These are phyloP conservation scores for Hanseniaspora mollemarum DNA, from an alignment of 805 yeast species.

Conservation along the genomic window DNA sequence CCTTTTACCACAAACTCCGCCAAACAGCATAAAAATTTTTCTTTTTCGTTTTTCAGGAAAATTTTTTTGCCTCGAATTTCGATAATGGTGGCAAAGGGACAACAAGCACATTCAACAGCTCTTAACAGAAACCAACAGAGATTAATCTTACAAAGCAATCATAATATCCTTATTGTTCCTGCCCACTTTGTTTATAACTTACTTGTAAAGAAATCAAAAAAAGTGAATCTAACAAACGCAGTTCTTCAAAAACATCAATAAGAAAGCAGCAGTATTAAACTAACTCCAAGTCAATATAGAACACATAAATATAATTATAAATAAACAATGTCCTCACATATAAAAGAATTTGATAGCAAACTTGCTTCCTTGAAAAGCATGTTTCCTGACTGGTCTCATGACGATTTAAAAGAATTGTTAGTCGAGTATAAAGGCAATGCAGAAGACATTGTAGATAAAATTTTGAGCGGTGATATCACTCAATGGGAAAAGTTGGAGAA, in stretches of 20 bases:
- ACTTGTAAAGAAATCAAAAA: neutral
- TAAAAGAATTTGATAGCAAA: constrained; percentile 31
- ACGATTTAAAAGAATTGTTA: constrained; percentile 66
- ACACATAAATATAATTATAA: neutral
- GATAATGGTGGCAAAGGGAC: neutral
- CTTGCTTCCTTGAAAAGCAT: constrained; percentile 59
- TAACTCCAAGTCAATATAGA: neutral
- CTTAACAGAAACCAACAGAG: neutral
- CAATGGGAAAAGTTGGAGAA: constrained; percentile 67
- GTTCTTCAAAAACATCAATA: neutral
- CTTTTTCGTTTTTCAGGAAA: neutral
- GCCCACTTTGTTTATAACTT: neutral
- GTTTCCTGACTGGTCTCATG: constrained; percentile 90
- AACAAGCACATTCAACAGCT: neutral
- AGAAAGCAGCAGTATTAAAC: neutral
- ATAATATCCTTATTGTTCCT: neutral
- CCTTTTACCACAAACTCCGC: neutral
- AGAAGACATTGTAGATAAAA: constrained; percentile 72
- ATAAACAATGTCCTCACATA: constrained; percentile 17
- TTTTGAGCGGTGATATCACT: constrained; percentile 78
- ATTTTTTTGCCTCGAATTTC: neutral
- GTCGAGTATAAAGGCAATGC: constrained; percentile 59
- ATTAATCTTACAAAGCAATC: neutral
- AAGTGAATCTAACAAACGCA: neutral
- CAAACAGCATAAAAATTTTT: constrained; percentile 1